phyloP scores from a whole-genome alignment of 2,329 filamentous ascomycete genomes.

The Tolypocladium sp. region DNA sequence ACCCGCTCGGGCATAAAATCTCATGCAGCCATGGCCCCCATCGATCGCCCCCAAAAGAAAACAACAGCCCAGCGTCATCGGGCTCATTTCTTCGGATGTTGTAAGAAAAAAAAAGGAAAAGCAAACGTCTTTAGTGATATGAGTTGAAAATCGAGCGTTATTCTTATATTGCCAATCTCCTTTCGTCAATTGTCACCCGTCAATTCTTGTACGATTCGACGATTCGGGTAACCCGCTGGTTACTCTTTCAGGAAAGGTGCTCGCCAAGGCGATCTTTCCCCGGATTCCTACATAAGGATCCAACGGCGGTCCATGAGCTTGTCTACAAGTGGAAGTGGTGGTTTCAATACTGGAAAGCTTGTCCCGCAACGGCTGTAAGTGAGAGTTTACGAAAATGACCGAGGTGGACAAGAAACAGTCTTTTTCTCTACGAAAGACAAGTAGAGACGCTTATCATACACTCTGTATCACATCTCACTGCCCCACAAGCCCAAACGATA shows the following conservation, averaged over 20 bases:
- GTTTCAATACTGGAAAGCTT: background rate
- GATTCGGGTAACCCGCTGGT: background rate
- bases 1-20: background rate
- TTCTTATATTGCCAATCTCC: background rate
- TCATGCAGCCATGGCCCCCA: background rate
- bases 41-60: constrained; percentile 9
- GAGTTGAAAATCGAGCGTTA: background rate
- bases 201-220: background rate
- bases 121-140: background rate
- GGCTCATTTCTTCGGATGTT: background rate
- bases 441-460: background rate
- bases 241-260: constrained; percentile 3
- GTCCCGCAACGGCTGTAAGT: background rate
- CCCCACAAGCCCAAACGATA: background rate
- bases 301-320: background rate
- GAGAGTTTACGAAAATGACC: background rate
- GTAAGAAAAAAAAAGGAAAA: background rate
- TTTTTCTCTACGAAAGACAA: background rate
- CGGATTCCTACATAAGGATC: constrained; percentile 1
- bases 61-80: background rate
- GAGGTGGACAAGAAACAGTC: background rate
- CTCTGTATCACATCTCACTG: background rate
- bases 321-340: constrained; percentile 1
- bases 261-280: constrained; percentile 3
- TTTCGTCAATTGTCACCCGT: background rate